Evolutionary conservation across 176 grass and related monocot genomes (phyloP), one percentile per base, ranked within the genome.

Genomic region (Tillandsia leiboldiana): DNA sequence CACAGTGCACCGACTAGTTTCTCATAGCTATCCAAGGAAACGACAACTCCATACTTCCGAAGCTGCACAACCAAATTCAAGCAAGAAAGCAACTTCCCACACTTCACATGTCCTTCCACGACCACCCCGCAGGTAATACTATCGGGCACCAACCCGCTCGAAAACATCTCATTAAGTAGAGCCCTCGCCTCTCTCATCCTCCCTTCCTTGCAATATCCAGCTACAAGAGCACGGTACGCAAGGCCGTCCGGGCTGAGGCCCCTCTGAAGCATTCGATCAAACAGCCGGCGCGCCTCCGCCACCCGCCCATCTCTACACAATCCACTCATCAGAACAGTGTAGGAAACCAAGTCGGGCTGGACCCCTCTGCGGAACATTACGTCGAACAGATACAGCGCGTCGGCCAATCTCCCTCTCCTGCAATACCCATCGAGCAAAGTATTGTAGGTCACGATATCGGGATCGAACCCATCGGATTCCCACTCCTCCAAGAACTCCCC

Each of bases 401-500:
- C 83, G 53, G 77, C 75, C 63, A 97, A 68, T 63, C 56, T 83
- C 65, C 89, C 87, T 20, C 53, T 90, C 73, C 64, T 47, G 76
- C 89, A 92, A 78, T 83, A 92, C 33, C 84, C 86, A 5, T 81
- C 77, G 6, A 90, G 82, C 64, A 97, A 78, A 26, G 89, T 92
- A 52, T 92, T 92, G 79, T 92, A 92, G n/a, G 89, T 92, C 15
- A 97, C 86, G n/a, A 87, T 62, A 67, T 97, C 93, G 5, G 86
- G 93, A 58, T 84, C 86, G 69, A 97, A 97, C 9, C 89, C 93
- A 50, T 97, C 83, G 67, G 92, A 88, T 68, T 96, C 93, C 66
- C 89, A 81, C 70, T 89, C 79, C 53, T 97, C 86, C 49, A 97
- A 71, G 84, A 97, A 92, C 2, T 77, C 77, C 70, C 78, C 69